Conservation (phyloP, 371 early-diverging fungal genomes). For the Mucor piriformis region DNA sequence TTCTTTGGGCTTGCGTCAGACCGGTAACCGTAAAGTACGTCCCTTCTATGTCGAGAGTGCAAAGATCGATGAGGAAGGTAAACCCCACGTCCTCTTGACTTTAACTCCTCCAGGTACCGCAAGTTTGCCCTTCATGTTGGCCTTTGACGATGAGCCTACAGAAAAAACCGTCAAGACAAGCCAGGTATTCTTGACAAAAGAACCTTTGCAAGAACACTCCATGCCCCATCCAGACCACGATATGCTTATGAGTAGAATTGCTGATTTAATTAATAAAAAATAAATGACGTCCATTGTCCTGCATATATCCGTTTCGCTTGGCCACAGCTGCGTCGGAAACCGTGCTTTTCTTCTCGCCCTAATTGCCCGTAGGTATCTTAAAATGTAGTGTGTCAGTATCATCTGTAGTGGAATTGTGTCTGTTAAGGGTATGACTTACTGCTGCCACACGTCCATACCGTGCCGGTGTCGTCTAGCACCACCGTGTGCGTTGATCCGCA, state of each 20-base stretch:
- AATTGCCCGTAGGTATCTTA: too few species aligned
- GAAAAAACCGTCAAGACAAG: not conserved
- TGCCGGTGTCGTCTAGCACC: constrained; percentile 41
- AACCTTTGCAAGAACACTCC: constrained; percentile 12
- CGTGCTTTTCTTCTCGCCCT: constrained; percentile 17
- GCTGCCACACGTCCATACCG: constrained; percentile 45
- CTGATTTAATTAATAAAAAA: constrained; percentile 15
- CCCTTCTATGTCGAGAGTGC: constrained; percentile 69
- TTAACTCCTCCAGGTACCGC: constrained; percentile 25
- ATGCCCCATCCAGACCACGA: constrained; percentile 26
- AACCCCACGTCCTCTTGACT: constrained; percentile 56
- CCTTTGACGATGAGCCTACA: constrained; percentile 23
- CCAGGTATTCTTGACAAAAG: constrained; percentile 31
- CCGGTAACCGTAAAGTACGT: constrained; percentile 47
- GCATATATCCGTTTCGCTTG: constrained; percentile 22
- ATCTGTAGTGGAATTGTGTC: too few species aligned
- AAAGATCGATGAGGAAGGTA: constrained; percentile 62
- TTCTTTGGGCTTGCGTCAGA: constrained; percentile 30
- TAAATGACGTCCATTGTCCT: constrained; percentile 40
- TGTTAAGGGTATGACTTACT: constrained; percentile 18
- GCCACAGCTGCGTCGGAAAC: constrained; percentile 29
- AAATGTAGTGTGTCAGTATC: too few species aligned
- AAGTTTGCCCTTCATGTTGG: constrained; percentile 18
- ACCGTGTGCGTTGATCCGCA: constrained; percentile 46
- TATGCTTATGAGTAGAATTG: constrained; percentile 25